Evolutionary conservation across 2,329 filamentous ascomycete genomes (phyloP), one percentile per base, ranked within the genome.

Genomic region (Davidsoniella virescens): DNA sequence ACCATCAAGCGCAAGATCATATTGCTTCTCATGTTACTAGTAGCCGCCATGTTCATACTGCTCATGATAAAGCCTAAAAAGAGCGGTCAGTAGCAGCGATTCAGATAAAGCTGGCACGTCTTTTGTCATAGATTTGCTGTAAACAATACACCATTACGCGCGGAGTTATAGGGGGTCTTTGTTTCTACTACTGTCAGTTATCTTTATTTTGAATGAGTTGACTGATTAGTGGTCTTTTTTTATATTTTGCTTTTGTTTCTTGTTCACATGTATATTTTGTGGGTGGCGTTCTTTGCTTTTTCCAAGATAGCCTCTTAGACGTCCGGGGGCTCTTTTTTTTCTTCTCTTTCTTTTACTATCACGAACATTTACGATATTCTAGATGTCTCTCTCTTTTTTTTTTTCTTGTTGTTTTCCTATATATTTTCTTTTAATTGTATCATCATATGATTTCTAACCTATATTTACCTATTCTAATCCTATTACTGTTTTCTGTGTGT

Each of bases 1-100:
- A 83, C 82, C 47, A 87, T 85, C 18, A 98, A 95, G 68, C 75
- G 92, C 56, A 95, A 94, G 68, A 80, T 94, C 44, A 92, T 98
- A 51, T 71, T 98, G 39, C 69, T 98, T n/a, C 70, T 98, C 17
- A 65, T 94, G 5, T 68, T 98, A 23, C 66, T 96, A 18, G 82
- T 98, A 48, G 79, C 81, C 17, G 92, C 86, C 29, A 75, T 94
- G 67, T 83, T 98, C 59, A 94, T 94, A 57, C 62, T 94, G 39
- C 65, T 94, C 2, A 64, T 86, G 38, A 71, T 94, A 55, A 94
- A 94, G 65, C 85, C 85, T 1, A 87, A 82, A 63, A 70, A 66
- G 54, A 59, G 61, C n/a, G 57, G 36, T 16, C 40, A 33, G 43
- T 25, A 39, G 40, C 38, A 33, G 29, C 29, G 9, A 33, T 33